Evolutionary conservation across 495 filamentous ascomycete species (phyloP), one percentile per base, ranked within the genome.

Genomic region (Hypomontagnella monticulosa): DNA sequence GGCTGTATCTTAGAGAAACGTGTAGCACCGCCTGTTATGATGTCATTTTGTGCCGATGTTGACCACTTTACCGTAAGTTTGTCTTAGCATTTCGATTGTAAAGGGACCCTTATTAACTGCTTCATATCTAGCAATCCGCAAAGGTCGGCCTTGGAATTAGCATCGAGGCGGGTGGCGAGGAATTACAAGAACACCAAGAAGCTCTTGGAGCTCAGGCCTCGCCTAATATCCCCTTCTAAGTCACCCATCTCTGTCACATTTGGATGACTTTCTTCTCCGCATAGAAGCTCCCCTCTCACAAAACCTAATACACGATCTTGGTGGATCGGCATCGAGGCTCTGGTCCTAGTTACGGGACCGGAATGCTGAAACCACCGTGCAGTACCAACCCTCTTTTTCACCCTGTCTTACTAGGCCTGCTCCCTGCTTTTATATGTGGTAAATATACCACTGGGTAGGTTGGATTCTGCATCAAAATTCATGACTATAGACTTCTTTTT

Each of bases 31-130:
- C 88, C 92, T 44, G 91, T 99, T 57, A 87, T 86, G 67, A 84
- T 99, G 77, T 94, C 93, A 36, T 97, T 99, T 78, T 91, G 94
- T 41, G 95, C 93, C 67, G 96, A 99, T 76, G 93, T 99, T 73
- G 96, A 99, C 79, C 96, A 98, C 77, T 83, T 85, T 66, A 95
- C 95, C 85, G 95, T 98, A 86, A 77, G 90, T 78, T 23, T 47
- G 12, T 4, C 12, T 30, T 12, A 51, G 59, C 9, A 3, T 50
- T 30, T 3, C 20, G n/a, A 51, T 1, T 1, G 15, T 20, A 12
- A 16, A 12, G 18, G 9, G 19, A 8, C 12, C 19, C 4, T 56
- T 15, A 43, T 71, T 80, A 61, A 77, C 61, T 27, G 37, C 5
- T 34, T 48, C 32, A 14, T 55, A 43, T 70, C 54, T 76, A 98